These are phyloP conservation scores for Madurella mycetomatis DNA, from an alignment of 2,329 filamentous ascomycete species.

Conservation along the genomic window DNA sequence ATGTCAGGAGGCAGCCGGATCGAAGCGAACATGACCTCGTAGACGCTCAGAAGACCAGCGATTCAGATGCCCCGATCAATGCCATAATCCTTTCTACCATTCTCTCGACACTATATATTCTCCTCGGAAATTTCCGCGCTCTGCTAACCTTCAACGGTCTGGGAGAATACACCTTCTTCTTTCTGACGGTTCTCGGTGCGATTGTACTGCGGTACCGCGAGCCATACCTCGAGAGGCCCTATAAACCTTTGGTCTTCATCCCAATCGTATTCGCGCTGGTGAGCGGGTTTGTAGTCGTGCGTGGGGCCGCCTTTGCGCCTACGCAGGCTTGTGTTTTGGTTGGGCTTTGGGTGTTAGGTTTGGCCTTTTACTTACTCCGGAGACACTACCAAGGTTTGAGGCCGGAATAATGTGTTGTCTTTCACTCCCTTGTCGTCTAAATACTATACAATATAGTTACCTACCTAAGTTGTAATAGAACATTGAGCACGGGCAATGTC, in stretches of 20 bases:
- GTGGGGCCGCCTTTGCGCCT: conserved; percentile 57
- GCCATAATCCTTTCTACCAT: conserved; percentile 47
- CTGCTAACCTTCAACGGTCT: conserved; percentile 58
- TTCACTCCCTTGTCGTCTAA: no score
- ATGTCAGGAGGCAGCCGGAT: conserved; percentile 31
- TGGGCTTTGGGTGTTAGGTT: conserved; percentile 46
- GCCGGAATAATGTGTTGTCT: background rate
- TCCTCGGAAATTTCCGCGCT: conserved; percentile 57
- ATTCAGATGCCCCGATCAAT: conserved; percentile 50
- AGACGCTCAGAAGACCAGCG: conserved; percentile 9
- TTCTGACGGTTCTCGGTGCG: conserved; percentile 56
- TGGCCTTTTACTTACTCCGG: conserved; percentile 37
- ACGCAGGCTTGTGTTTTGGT: conserved; percentile 49
- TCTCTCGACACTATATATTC: conserved; percentile 53
- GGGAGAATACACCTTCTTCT: conserved; percentile 61
- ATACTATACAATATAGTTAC: no score
- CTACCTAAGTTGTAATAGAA: no score
- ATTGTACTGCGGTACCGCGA: conserved; percentile 54
- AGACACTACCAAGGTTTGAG: background rate
- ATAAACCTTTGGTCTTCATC: conserved; percentile 48
- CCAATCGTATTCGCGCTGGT: conserved; percentile 52
- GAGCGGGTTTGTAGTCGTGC: conserved; percentile 55
- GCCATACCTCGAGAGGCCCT: conserved; percentile 51
- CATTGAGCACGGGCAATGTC: no score
- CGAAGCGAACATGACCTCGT: background rate